Evolutionary conservation across 495 filamentous ascomycete genomes (phyloP).

Genomic region (Sabuloglossum arenarium): DNA sequence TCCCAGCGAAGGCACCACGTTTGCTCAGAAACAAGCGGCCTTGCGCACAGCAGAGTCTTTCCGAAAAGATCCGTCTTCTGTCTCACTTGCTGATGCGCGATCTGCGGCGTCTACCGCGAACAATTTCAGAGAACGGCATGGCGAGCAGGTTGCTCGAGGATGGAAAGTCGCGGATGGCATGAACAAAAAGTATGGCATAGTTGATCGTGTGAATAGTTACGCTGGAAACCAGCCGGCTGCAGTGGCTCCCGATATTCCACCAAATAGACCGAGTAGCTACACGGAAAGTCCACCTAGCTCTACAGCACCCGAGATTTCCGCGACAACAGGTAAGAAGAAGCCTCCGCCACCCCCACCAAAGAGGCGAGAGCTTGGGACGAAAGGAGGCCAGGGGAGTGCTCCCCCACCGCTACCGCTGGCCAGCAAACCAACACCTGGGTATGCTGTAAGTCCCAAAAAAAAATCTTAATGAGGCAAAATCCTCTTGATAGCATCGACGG

Average conservation of each 20-base stretch:
- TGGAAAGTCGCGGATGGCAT: constrained; percentile 35
- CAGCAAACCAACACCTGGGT: constrained; percentile 4
- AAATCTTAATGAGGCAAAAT: not conserved
- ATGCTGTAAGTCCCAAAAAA: not conserved
- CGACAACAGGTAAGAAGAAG: constrained; percentile 3
- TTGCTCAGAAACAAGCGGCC: constrained; percentile 40
- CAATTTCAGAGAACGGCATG: constrained; percentile 54
- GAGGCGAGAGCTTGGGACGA: not conserved
- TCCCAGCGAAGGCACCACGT: constrained; percentile 32
- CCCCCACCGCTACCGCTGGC: constrained; percentile 4
- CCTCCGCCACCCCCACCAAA: constrained; percentile 7
- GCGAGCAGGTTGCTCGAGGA: constrained; percentile 47
- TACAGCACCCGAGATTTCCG: not conserved
- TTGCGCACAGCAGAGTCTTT: constrained; percentile 33
- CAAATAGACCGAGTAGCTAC: not conserved
- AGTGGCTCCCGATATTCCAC: not conserved
- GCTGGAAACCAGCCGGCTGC: not conserved
- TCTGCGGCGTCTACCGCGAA: constrained; percentile 36
- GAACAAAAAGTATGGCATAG: constrained; percentile 29
- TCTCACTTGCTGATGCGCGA: constrained; percentile 32
- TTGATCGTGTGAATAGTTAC: constrained; percentile 9
- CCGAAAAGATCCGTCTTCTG: constrained; percentile 32
- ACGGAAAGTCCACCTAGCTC: not conserved
- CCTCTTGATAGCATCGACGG: not conserved
- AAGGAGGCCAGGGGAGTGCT: not conserved